Evolutionary conservation across 2,329 filamentous ascomycete species (phyloP), one percentile per base, ranked within the genome.

Genomic region (Dendryphion nanum): DNA sequence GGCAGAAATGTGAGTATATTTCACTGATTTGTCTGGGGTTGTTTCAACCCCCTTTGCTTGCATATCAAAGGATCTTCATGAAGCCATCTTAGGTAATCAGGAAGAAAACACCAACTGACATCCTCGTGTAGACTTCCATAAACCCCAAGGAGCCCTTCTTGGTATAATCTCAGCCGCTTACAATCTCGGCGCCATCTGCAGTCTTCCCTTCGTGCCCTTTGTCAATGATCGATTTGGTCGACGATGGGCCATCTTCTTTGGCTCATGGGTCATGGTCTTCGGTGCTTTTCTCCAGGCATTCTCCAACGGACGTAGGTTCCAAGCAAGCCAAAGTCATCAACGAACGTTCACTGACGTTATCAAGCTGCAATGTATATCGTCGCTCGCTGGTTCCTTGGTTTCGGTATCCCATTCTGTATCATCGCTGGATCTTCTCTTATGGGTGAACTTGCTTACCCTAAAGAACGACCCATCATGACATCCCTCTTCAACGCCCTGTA

Each of bases 401-500:
- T 86, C 49, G 82, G 82, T 18, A 82, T 82, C 63, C 78, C 76
- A 35, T 68, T 83, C 42, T 71, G 79, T 0, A 81, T 83, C 51
- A 78, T 82, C 68, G 73, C 76, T 6, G 81, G 79, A 12, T 81
- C 81, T 2, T 70, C 83, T 33, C 69, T 84, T 10, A 72, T 84
- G 17, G 79, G 78, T 5, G 82, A 85, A 65, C 76, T 85, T 43
- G 78, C 76, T 55, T 81, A 85, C 52, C 81, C 81, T 7, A 81
- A 84, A 54, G 81, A 85, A 60, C 78, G 81, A 51, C 80, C 76
- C 3, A 76, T 76, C 6, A 73, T 84, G 40, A 84, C 80, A 1
- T 73, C 81, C 12, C 72, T 84, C 34, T 84, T 84, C 64, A 84
- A 84, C 61, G 82, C 78, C 41, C 62, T 83, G 33, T 85, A 79